Base-by-base conservation (phyloP, 73 alveolate genomes). In the Stentor coeruleus region DNA sequence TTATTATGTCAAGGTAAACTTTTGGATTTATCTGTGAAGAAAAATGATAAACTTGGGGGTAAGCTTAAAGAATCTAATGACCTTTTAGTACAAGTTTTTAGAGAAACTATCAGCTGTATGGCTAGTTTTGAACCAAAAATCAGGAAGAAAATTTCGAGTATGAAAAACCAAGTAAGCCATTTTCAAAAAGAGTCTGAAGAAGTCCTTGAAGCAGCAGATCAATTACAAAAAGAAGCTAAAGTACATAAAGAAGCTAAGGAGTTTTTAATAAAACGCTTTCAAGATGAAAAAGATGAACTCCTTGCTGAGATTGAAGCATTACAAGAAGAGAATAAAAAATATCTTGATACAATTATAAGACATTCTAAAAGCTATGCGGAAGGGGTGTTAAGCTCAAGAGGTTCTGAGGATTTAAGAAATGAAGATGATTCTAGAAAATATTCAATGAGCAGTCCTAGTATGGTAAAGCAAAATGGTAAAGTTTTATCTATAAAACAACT, bases 311-410 rank as follows among this genome's bases (percentile, higher is more conserved):
- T 74, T 6, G 28, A 38, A 14, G 82, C 79, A 20, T 75, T 90
- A 15, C 86, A 89, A 55, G 57, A 40, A 58, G 96, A 90, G 39
- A 90, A 89, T 81, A 84, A 74, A 40, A 15, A 66, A 49, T 80
- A 88, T 31, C 58, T 87, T 75, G 92, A 87, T 1, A 6, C 39
- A 41, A 39, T 87, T 20, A 76, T 87, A n/a, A 85, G 58, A 55
- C 84, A 41, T 11, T 39, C 87, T 26, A 87, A 87, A 76, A 81
- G 90, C 37, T 14, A 60, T 38, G 80, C 80, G 59, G 80, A 26
- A 11, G 6, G 20, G 14, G 80, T 35, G 55, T 26, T 60, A 60
- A 60, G 80, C 80, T 14, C 37, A 11, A 14, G 59, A 60, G 36
- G 20, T 14, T 28, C 6, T 26, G 76, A 31, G 66, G 73, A 58